Conservation (phyloP, 73 alveolate species). For the Blepharisma stoltei region DNA sequence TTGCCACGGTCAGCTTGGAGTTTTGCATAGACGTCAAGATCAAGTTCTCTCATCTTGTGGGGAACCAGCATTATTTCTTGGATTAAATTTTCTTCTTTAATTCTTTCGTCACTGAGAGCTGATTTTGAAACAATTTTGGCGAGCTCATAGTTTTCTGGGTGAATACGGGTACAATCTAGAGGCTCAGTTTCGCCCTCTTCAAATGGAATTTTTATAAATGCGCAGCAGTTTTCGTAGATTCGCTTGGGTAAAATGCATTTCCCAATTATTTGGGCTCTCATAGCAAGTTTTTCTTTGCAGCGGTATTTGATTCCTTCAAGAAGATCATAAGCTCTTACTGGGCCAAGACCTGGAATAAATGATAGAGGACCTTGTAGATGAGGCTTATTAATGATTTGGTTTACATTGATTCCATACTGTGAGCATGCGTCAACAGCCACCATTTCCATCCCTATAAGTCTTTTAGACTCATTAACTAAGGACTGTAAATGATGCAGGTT, state of each 20-base stretch:
- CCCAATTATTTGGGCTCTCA: conserved; percentile 41
- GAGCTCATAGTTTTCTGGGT: conserved; percentile 52
- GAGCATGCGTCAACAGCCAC: conserved; percentile 1
- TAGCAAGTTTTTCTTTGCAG: conserved; percentile 24
- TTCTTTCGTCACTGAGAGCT: conserved; percentile 53
- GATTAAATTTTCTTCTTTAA: conserved; percentile 45
- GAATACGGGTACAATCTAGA: conserved; percentile 82
- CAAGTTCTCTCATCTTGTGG: conserved; percentile 54
- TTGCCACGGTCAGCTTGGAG: conserved; percentile 38
- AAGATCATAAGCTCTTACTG: conserved; percentile 68
- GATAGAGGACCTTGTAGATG: conserved; percentile 66
- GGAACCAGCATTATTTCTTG: conserved; percentile 60
- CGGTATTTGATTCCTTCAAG: conserved; percentile 40
- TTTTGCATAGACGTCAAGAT: conserved; percentile 55
- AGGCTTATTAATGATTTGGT: conserved; percentile 56
- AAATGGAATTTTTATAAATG: conserved; percentile 38
- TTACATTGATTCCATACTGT: not conserved
- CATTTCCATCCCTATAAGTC: not conserved
- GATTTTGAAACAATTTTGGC: conserved; percentile 65
- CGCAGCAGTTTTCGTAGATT: conserved; percentile 36
- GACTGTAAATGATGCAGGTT: conserved; percentile 14
- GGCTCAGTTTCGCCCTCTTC: conserved; percentile 37
- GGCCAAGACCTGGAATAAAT: conserved; percentile 83
- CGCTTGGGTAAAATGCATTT: conserved; percentile 25
- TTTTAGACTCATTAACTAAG: not conserved